Evolutionary conservation across 2,329 filamentous ascomycete species (phyloP).

Genomic region (Fusarium nematophilum): DNA sequence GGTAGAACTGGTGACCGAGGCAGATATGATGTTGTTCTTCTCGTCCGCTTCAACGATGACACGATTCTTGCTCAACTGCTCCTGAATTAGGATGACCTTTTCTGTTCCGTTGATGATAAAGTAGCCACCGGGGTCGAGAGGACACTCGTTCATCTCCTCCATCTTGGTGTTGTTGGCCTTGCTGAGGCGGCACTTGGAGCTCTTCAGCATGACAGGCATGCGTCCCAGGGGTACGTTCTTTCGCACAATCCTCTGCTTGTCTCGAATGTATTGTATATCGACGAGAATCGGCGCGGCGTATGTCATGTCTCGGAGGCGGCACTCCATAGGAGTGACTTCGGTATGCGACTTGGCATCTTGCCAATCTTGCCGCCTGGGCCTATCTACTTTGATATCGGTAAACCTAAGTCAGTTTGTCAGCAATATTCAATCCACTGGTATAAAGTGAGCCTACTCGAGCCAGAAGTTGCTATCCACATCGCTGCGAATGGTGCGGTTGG

Average conservation of each 20-base stretch:
- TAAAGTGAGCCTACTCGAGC: slow-evolving; percentile 69
- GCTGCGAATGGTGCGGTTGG: slow-evolving; percentile 88
- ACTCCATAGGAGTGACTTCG: slow-evolving; percentile 94
- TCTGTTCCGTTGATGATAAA: slow-evolving; percentile 98
- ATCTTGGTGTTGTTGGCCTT: slow-evolving; percentile 88
- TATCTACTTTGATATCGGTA: slow-evolving; percentile 88
- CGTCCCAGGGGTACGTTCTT: slow-evolving; percentile 85
- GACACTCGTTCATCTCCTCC: slow-evolving; percentile 94
- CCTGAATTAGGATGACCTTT: slow-evolving; percentile 98
- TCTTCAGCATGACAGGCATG: slow-evolving; percentile 96
- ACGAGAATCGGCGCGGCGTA: slow-evolving; percentile 95
- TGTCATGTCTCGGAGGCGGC: slow-evolving; percentile 95
- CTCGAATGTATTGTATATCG: slow-evolving; percentile 89
- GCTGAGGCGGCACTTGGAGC: slow-evolving; percentile 88
- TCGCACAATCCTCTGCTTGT: slow-evolving; percentile 78
- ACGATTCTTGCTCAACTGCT: slow-evolving; percentile 98
- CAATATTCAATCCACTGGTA: neutral
- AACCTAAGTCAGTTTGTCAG: slow-evolving; percentile 59
- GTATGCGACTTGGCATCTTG: slow-evolving; percentile 76
- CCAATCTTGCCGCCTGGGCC: slow-evolving; percentile 82
- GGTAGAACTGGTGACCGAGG: slow-evolving; percentile 97
- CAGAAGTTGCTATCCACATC: slow-evolving; percentile 94
- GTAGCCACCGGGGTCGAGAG: slow-evolving; percentile 95
- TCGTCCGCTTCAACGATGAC: slow-evolving; percentile 94
- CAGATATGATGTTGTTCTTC: slow-evolving; percentile 93